Evolutionary conservation across 2,329 filamentous ascomycete species (phyloP).

Genomic region (Claviceps quebecensis): DNA sequence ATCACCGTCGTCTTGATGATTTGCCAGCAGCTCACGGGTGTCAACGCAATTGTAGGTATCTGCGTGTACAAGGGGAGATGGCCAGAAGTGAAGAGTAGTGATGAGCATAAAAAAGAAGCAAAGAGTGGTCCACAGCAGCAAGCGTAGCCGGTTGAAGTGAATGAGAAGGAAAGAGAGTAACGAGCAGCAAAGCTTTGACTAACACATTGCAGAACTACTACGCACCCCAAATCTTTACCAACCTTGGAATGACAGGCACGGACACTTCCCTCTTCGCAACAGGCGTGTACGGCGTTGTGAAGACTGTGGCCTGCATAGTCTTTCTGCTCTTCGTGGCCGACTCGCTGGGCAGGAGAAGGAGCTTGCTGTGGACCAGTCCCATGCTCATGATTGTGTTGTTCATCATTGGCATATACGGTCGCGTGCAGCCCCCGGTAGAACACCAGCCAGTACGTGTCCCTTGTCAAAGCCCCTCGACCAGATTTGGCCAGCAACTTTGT

Average conservation of each 20-base stretch:
- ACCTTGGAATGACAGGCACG: slow-evolving; percentile 45
- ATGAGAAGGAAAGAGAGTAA: not conserved
- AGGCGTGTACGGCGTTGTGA: slow-evolving; percentile 60
- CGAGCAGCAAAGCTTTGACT: not conserved
- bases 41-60: slow-evolving; percentile 30
- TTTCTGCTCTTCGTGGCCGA: slow-evolving; percentile 58
- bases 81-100: too few relatives aligned
- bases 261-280: slow-evolving; percentile 54
- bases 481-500: not conserved
- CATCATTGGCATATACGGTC: slow-evolving; percentile 58
- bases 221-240: slow-evolving; percentile 53
- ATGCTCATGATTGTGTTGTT: slow-evolving; percentile 50
- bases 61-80: too few relatives aligned
- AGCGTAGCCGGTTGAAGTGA: too few relatives aligned
- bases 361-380: slow-evolving; percentile 50
- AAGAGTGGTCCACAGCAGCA: too few relatives aligned
- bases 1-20: slow-evolving; percentile 49
- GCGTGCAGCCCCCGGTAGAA: slow-evolving; percentile 41
- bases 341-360: slow-evolving; percentile 48
- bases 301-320: slow-evolving; percentile 46
- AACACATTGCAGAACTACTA: slow-evolving; percentile 42
- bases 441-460: slow-evolving; percentile 27
- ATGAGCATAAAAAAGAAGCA: too few relatives aligned
- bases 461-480: not conserved
- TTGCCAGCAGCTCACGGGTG: slow-evolving; percentile 62